A percentile compares a stretch with the other conserved stretches of the same genome.
phyloP scores from a whole-genome alignment of 768 basidiomycete species.

The Cystoderma amianthinum region DNA sequence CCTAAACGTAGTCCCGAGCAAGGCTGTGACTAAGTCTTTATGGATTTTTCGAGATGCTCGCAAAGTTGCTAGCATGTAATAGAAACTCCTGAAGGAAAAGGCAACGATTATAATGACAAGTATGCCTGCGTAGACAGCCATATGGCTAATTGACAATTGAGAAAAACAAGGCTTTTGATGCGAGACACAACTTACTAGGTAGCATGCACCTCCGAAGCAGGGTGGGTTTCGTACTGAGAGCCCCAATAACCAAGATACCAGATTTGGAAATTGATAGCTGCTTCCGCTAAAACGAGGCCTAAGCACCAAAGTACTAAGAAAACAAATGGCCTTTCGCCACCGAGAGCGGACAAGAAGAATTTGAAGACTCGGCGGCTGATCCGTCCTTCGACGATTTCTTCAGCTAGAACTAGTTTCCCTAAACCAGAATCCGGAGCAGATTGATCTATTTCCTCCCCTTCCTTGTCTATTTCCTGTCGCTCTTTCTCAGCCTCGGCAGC shows the following conservation, averaged over 20 bases:
- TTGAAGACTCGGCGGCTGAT: constrained; percentile 41
- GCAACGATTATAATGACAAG: constrained; percentile 8
- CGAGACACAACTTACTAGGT: constrained; percentile 22
- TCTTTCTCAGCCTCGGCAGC: constrained; percentile 14
- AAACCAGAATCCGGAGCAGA: constrained; percentile 9
- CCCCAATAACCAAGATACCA: constrained; percentile 39
- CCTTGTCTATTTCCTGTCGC: constrained; percentile 11
- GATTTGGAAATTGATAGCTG: constrained; percentile 19
- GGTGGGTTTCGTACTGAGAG: constrained; percentile 32
- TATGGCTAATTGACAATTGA: constrained; percentile 31
- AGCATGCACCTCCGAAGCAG: constrained; percentile 25
- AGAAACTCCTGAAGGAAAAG: constrained; percentile 25
- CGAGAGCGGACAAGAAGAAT: constrained; percentile 24
- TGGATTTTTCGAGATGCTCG: constrained; percentile 53
- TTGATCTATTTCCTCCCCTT: constrained; percentile 19
- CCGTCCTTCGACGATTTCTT: constrained; percentile 53
- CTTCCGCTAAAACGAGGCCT: constrained; percentile 14
- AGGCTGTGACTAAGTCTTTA: constrained; percentile 37
- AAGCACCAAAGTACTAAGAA: constrained; percentile 20
- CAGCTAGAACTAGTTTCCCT: constrained; percentile 54
- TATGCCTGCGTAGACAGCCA: constrained; percentile 17
- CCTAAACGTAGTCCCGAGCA: constrained; percentile 59
- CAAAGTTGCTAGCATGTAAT: constrained; percentile 41
- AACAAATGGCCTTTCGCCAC: constrained; percentile 19
- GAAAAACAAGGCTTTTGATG: neutral